Evolutionary conservation across 2,329 filamentous ascomycete genomes (phyloP).

Genomic region (Talaromyces verruculosus): DNA sequence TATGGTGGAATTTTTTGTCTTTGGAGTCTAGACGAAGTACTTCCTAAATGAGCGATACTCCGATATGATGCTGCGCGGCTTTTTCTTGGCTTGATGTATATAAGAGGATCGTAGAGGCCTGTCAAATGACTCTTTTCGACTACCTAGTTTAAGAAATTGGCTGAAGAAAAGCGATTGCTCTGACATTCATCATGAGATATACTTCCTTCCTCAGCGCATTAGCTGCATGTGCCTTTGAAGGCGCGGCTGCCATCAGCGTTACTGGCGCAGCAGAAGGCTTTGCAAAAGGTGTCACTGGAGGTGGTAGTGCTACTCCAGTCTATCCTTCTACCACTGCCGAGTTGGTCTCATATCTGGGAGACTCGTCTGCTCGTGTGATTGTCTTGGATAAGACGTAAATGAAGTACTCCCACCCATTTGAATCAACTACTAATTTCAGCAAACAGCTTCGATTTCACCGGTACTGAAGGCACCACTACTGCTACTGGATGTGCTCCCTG

Average conservation of each 20-base stretch:
- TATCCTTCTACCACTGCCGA: slow-evolving; percentile 15
- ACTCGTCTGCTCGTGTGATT: slow-evolving; percentile 14
- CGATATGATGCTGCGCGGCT: not conserved
- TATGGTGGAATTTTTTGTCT: slow-evolving; percentile 5
- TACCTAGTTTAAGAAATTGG: not conserved
- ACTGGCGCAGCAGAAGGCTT: slow-evolving; percentile 16
- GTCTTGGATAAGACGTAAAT: slow-evolving; percentile 12
- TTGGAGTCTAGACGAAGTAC: not conserved
- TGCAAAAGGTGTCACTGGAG: slow-evolving; percentile 17
- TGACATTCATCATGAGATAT: slow-evolving; percentile 26
- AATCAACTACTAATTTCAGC: not conserved
- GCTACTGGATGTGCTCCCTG: slow-evolving; percentile 60
- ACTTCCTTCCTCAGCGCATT: not conserved
- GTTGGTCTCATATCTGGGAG: slow-evolving; percentile 16
- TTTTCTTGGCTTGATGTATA: slow-evolving; percentile 55
- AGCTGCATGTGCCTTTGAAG: not conserved
- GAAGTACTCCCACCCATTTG: no score
- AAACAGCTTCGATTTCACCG: slow-evolving; percentile 53
- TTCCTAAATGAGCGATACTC: slow-evolving; percentile 10
- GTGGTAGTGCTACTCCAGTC: slow-evolving; percentile 13
- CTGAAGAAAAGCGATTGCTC: slow-evolving; percentile 48
- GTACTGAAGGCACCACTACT: slow-evolving; percentile 53
- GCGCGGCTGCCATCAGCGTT: slow-evolving; percentile 7
- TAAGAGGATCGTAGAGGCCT: slow-evolving; percentile 38
- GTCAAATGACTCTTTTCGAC: not conserved